Evolutionary conservation across 164 flowering plant genomes (phyloP).

Genomic region (Hamamelis virginiana): DNA sequence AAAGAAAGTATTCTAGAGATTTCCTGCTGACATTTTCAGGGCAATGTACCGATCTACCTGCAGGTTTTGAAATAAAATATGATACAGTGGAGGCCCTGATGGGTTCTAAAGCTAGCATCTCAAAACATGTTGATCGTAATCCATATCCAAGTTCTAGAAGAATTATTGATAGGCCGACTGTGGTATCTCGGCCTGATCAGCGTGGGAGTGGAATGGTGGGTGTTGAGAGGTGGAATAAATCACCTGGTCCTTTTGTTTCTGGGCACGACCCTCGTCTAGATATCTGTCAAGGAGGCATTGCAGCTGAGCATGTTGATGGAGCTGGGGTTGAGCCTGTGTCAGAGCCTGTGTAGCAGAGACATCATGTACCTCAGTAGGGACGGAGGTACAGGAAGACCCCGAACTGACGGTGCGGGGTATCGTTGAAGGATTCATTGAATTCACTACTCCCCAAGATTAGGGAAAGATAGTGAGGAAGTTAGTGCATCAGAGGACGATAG

Average conservation of each 20-base stretch:
- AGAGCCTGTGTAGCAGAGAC: no score
- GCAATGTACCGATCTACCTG: slow-evolving; percentile 56
- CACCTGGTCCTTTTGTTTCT: slow-evolving; percentile 37
- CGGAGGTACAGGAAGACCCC: no score
- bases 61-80: slow-evolving; percentile 45
- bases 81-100: slow-evolving; percentile 50
- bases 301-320: no score
- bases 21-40: slow-evolving; percentile 74
- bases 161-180: slow-evolving; percentile 44
- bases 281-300: slow-evolving; percentile 36
- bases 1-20: slow-evolving; percentile 71
- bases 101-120: slow-evolving; percentile 27
- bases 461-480: no score
- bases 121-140: slow-evolving; percentile 50
- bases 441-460: no score
- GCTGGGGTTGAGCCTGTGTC: no score
- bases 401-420: no score
- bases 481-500: no score
- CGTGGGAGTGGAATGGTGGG: slow-evolving; percentile 57
- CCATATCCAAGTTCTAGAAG: slow-evolving; percentile 61
- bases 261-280: slow-evolving; percentile 52
- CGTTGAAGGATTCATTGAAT: no score
- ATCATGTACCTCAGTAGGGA: no score
- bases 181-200: slow-evolving; percentile 60
- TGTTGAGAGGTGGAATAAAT: slow-evolving; percentile 80